phyloP scores from a whole-genome alignment of 768 basidiomycete genomes.

The Russula brevipes region DNA sequence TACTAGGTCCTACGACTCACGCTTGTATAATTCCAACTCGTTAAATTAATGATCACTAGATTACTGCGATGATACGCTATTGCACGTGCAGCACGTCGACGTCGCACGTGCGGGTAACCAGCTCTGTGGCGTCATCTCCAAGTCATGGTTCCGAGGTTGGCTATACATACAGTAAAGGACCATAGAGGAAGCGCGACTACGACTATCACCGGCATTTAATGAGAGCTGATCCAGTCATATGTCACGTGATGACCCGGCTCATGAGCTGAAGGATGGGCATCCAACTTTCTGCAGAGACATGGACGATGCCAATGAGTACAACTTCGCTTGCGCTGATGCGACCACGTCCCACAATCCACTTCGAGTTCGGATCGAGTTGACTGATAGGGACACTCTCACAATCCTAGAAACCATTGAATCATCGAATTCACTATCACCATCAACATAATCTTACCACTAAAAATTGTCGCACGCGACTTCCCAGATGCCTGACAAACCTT shows the following conservation, averaged over 20 bases:
- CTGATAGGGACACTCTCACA: constrained; percentile 2
- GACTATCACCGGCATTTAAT: not conserved
- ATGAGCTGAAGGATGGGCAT: constrained; percentile 20
- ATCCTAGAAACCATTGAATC: constrained; percentile 1
- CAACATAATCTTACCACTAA: constrained; percentile 2
- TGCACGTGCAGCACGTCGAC: too few relatives aligned
- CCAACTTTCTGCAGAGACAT: constrained; percentile 21
- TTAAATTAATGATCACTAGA: too few relatives aligned
- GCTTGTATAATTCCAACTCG: too few relatives aligned
- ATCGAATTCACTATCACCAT: constrained; percentile 1
- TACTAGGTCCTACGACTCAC: too few relatives aligned
- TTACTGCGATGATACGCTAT: too few relatives aligned
- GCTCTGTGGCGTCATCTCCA: too few relatives aligned
- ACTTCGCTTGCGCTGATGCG: constrained; percentile 14
- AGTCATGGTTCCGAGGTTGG: not conserved
- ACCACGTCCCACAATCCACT: not conserved
- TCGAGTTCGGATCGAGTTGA: not conserved
- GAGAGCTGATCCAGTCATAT: not conserved
- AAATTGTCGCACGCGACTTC: constrained; percentile 9
- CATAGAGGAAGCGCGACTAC: not conserved
- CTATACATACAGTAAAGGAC: not conserved
- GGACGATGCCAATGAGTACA: constrained; percentile 17
- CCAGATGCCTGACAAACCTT: constrained; percentile 16
- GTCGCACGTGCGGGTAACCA: too few relatives aligned
- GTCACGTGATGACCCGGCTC: constrained; percentile 7